phyloP scores from a whole-genome alignment of 495 filamentous ascomycete species.

The Xylaria flabelliformis region DNA sequence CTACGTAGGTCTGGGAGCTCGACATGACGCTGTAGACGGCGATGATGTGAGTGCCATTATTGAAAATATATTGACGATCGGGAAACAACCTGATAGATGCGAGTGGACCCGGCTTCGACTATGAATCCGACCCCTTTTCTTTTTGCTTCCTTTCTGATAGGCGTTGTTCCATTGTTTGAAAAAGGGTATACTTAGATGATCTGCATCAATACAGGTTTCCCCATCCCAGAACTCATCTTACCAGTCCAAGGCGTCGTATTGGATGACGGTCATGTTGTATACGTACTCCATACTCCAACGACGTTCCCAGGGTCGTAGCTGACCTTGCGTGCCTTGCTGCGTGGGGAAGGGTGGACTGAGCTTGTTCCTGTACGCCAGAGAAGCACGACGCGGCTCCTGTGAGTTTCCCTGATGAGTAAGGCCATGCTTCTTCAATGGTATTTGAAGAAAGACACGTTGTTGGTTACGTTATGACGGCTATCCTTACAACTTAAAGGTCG shows the following conservation, averaged over 20 bases:
- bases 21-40: neutral
- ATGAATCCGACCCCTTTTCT: slow-evolving; percentile 9
- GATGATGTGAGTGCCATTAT: slow-evolving; percentile 19
- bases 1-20: neutral
- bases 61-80: slow-evolving; percentile 3
- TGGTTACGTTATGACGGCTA: neutral
- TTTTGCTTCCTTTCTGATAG: neutral
- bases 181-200: neutral
- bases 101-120: slow-evolving; percentile 15
- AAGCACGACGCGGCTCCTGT: slow-evolving; percentile 12
- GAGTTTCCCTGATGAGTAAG: neutral
- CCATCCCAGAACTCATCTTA: slow-evolving; percentile 1
- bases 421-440: neutral
- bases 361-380: neutral
- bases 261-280: slow-evolving; percentile 4
- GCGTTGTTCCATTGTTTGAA: neutral
- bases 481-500: neutral
- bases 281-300: slow-evolving; percentile 22
- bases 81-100: neutral
- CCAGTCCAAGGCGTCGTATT: slow-evolving; percentile 7
- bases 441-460: slow-evolving; percentile 13
- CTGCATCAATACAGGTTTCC: slow-evolving; percentile 6
- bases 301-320: slow-evolving; percentile 5
- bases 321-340: slow-evolving; percentile 18
- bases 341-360: neutral